Evolutionary conservation across 1,284 basidiomycete species (phyloP).

Genomic region (Ustilago nuda): DNA sequence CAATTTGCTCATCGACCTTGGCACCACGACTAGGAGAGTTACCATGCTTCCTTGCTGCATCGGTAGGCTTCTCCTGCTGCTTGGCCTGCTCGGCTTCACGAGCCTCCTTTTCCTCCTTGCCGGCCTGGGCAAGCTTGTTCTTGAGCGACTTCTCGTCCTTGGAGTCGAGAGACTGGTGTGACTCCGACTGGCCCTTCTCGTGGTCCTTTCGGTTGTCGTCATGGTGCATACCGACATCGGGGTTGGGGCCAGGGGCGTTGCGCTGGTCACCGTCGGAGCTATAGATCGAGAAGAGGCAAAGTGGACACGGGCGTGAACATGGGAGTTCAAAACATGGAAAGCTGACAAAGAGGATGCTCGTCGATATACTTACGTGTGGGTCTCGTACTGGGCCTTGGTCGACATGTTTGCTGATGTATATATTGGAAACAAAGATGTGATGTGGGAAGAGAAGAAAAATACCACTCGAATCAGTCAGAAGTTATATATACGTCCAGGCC

Average conservation of each 20-base stretch:
- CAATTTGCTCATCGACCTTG: slow-evolving; percentile 75
- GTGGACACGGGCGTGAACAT: too few species aligned
- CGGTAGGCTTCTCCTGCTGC: slow-evolving; percentile 48
- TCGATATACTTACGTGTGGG: slow-evolving; percentile 44
- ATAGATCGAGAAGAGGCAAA: background rate
- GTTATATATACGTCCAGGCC: slow-evolving; percentile 23
- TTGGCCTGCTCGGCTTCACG: slow-evolving; percentile 47
- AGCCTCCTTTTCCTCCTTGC: slow-evolving; percentile 59
- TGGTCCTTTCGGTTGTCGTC: slow-evolving; percentile 56
- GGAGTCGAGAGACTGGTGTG: slow-evolving; percentile 58
- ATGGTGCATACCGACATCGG: slow-evolving; percentile 53
- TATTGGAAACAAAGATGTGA: background rate
- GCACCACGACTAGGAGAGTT: slow-evolving; percentile 76
- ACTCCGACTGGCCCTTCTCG: slow-evolving; percentile 61
- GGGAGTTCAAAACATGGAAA: too few species aligned
- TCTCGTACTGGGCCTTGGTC: slow-evolving; percentile 47
- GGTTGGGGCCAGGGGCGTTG: slow-evolving; percentile 53
- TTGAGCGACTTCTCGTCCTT: slow-evolving; percentile 65
- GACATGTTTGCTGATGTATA: slow-evolving; percentile 29
- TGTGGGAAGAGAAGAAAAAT: background rate
- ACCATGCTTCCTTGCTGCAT: slow-evolving; percentile 70
- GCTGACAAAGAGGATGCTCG: background rate
- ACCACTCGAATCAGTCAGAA: background rate
- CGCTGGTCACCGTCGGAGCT: slow-evolving; percentile 59
- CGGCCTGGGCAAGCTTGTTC: slow-evolving; percentile 64